phyloP scores from a whole-genome alignment of 805 yeast species.

The Priceomyces medius region DNA sequence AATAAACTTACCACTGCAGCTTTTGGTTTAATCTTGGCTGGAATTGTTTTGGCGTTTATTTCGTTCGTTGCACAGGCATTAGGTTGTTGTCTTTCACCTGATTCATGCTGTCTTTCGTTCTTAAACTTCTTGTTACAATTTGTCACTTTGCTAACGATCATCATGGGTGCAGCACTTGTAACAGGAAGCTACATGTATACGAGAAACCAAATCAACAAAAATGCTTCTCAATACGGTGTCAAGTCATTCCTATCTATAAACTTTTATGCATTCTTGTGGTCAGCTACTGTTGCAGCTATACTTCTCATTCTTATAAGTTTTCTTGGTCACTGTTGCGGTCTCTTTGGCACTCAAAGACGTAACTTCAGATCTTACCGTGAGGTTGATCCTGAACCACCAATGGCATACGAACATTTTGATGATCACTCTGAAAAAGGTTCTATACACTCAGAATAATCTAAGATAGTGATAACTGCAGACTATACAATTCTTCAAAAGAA shows the following conservation, averaged over 20 bases:
- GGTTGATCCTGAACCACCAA: conserved; percentile 12
- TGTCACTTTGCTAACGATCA: conserved; percentile 44
- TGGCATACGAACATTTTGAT: conserved; percentile 24
- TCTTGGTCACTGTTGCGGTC: conserved; percentile 44
- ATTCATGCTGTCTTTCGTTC: conserved; percentile 46
- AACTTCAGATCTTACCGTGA: conserved; percentile 20
- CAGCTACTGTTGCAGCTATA: conserved; percentile 49
- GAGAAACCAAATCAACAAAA: conserved; percentile 50
- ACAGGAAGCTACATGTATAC: conserved; percentile 61
- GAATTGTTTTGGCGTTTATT: conserved; percentile 38
- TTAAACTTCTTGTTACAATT: conserved; percentile 44
- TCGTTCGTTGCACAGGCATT: conserved; percentile 48
- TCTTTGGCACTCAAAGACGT: conserved; percentile 31
- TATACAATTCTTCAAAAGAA: too few species aligned
- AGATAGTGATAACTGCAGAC: too few species aligned
- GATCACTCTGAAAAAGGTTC: conserved; percentile 3
- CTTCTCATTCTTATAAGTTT: conserved; percentile 30
- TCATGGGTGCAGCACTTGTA: conserved; percentile 53
- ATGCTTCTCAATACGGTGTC: conserved; percentile 51
- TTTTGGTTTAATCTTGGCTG: conserved; percentile 43
- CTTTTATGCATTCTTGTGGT: conserved; percentile 66
- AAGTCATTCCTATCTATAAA: conserved; percentile 47
- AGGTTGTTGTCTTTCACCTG: conserved; percentile 42
- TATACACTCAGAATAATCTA: too few species aligned
- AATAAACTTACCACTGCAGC: conserved; percentile 54